Evolutionary conservation across 371 early-diverging fungal species (phyloP).

Genomic region (Mucor plumbeus): DNA sequence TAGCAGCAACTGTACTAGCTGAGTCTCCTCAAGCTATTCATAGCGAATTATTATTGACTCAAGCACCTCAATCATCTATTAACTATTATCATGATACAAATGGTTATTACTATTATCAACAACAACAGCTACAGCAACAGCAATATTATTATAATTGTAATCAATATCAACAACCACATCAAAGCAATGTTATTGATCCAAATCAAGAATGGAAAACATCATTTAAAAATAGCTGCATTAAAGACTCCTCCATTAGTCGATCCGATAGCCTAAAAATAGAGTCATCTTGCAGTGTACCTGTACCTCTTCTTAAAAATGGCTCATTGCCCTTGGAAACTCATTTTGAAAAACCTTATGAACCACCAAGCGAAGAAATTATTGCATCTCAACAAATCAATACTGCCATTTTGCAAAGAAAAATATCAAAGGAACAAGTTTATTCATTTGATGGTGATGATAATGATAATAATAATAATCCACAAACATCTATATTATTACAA

Average conservation of each 20-base stretch:
- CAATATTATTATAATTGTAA: not conserved
- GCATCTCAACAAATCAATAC: not conserved
- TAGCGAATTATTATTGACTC: not conserved
- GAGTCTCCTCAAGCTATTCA: not conserved
- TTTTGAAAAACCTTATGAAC: slow-evolving; percentile 26
- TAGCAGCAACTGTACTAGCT: not conserved
- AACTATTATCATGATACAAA: not conserved
- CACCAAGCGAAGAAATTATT: not conserved
- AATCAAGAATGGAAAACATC: slow-evolving; percentile 15
- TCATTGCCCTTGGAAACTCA: slow-evolving; percentile 12
- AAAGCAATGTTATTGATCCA: not conserved
- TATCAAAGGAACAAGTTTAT: slow-evolving; percentile 16
- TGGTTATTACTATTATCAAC: not conserved
- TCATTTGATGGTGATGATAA: not conserved
- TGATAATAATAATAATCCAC: not conserved
- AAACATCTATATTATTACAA: slow-evolving; percentile 1
- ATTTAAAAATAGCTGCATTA: slow-evolving; percentile 14
- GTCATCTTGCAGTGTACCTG: slow-evolving; percentile 4
- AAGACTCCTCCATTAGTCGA: not conserved
- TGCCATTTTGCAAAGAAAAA: slow-evolving; percentile 7
- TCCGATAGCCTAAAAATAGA: slow-evolving; percentile 27
- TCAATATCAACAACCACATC: not conserved
- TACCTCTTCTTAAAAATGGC: slow-evolving; percentile 1
- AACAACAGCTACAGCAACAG: not conserved
- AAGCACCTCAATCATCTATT: not conserved